Evolutionary conservation across 2,329 filamentous ascomycete genomes (phyloP).

Genomic region (Microsporum audouinii): DNA sequence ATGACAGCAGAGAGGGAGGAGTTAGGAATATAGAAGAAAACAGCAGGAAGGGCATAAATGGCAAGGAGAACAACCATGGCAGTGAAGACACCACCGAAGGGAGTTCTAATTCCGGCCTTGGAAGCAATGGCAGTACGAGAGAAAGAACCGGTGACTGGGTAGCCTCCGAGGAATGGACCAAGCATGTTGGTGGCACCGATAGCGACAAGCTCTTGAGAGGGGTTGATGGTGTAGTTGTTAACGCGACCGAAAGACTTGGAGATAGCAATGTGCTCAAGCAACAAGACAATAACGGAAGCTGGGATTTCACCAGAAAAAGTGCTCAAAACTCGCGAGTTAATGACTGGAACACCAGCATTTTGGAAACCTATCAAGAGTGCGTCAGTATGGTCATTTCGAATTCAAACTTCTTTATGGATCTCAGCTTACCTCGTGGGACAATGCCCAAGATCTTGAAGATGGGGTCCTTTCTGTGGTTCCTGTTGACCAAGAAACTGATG

Average conservation of each 20-base stretch:
- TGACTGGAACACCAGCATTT: slow-evolving; percentile 58
- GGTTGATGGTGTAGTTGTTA: slow-evolving; percentile 93
- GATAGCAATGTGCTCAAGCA: slow-evolving; percentile 95
- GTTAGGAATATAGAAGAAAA: slow-evolving; percentile 89
- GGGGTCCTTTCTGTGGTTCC: slow-evolving; percentile 50
- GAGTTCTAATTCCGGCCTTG: slow-evolving; percentile 87
- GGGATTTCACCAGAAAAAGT: slow-evolving; percentile 64
- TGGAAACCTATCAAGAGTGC: slow-evolving; percentile 52
- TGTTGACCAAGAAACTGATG: slow-evolving; percentile 77
- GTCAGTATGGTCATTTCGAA: slow-evolving; percentile 9
- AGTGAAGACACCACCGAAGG: slow-evolving; percentile 80
- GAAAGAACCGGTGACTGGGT: slow-evolving; percentile 90
- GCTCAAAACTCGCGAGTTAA: slow-evolving; percentile 56
- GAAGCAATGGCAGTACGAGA: slow-evolving; percentile 94
- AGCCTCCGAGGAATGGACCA: slow-evolving; percentile 82
- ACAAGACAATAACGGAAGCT: slow-evolving; percentile 78
- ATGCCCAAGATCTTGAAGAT: slow-evolving; percentile 61
- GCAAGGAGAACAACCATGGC: slow-evolving; percentile 75
- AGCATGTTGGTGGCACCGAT: slow-evolving; percentile 85
- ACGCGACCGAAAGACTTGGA: slow-evolving; percentile 92
- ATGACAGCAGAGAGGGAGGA: slow-evolving; percentile 76
- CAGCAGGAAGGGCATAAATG: slow-evolving; percentile 73
- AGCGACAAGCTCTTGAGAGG: slow-evolving; percentile 89
- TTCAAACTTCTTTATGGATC: neutral
- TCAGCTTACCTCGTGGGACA: slow-evolving; percentile 59